Percentiles rank a stretch among this genome's conserved stretches.
Conservation (phyloP, 2,329 filamentous ascomycete species). For the Alternaria ethzedia region DNA sequence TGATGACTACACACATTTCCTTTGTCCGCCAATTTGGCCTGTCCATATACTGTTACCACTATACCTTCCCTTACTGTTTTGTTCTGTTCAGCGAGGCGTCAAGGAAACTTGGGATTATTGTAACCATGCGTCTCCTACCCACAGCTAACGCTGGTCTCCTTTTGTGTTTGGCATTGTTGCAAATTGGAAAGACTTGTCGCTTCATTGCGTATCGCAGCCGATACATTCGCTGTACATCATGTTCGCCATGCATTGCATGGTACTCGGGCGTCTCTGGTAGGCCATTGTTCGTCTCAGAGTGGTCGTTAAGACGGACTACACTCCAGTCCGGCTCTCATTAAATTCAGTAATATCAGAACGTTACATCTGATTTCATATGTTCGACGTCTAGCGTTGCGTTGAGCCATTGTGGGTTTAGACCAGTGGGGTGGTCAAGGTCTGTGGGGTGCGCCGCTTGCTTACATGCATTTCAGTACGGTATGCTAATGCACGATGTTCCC, state of each 20-base stretch:
- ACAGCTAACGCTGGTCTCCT: conserved; percentile 20
- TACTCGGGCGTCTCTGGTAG: not conserved
- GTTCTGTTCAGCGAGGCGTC: conserved; percentile 36
- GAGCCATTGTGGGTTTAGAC: not conserved
- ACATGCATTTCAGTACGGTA: not conserved
- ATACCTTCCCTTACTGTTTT: conserved; percentile 14
- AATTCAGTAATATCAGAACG: not conserved
- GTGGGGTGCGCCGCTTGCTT: not conserved
- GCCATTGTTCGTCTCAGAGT: not conserved
- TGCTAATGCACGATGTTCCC: not conserved
- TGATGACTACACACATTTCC: conserved; percentile 9
- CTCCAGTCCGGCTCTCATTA: not conserved
- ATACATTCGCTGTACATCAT: conserved; percentile 26
- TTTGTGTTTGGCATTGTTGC: conserved; percentile 13
- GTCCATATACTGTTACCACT: conserved; percentile 20
- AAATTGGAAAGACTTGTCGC: conserved; percentile 11
- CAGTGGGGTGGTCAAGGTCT: not conserved
- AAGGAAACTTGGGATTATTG: conserved; percentile 17
- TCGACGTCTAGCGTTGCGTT: not conserved
- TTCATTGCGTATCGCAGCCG: conserved; percentile 30
- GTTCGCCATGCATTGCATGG: conserved; percentile 14
- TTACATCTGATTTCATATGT: not conserved
- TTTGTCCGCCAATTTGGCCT: conserved; percentile 15
- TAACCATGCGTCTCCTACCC: conserved; percentile 18
- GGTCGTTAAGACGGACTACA: not conserved